Percentiles rank a stretch among this genome's conserved stretches.
Evolutionary conservation across 2,329 filamentous ascomycete species (phyloP).

Genomic region (Achaetomium macrosporum): DNA sequence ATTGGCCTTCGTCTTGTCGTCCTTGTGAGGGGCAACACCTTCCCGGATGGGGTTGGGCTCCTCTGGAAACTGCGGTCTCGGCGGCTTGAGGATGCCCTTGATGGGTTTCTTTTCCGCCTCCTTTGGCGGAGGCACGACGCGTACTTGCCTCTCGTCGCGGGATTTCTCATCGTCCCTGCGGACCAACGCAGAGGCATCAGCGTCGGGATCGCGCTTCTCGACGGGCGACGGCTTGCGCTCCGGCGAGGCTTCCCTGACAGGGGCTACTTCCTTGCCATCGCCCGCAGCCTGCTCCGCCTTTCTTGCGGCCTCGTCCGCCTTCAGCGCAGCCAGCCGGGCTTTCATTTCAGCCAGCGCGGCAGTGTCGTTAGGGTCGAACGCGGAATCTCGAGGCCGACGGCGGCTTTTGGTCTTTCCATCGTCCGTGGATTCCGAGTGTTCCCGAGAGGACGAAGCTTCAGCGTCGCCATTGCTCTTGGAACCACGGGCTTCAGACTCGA

Average conservation of each 20-base stretch:
- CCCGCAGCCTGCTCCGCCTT: slow-evolving; percentile 1
- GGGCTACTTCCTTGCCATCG: slow-evolving; percentile 16
- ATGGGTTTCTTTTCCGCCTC: slow-evolving; percentile 63
- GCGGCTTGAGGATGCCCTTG: slow-evolving; percentile 80
- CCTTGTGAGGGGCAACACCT: slow-evolving; percentile 89
- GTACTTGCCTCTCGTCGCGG: slow-evolving; percentile 45
- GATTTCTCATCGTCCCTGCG: slow-evolving; percentile 32
- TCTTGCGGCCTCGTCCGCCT: slow-evolving; percentile 31
- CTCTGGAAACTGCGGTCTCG: slow-evolving; percentile 79
- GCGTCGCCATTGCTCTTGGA: slow-evolving; percentile 33
- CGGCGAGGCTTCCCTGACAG: slow-evolving; percentile 21
- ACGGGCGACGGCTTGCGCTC: slow-evolving; percentile 22
- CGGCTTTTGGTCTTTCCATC: slow-evolving; percentile 33
- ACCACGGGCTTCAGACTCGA: slow-evolving; percentile 37
- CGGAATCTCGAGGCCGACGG: slow-evolving; percentile 35
- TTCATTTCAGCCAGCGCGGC: slow-evolving; percentile 39
- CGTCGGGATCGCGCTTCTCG: slow-evolving; percentile 17
- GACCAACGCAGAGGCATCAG: slow-evolving; percentile 17
- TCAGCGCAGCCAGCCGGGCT: slow-evolving; percentile 39
- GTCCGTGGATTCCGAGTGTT: slow-evolving; percentile 38
- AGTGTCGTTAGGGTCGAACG: slow-evolving; percentile 50
- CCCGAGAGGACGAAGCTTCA: slow-evolving; percentile 30
- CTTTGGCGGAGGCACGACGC: slow-evolving; percentile 67
- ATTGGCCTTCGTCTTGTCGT: slow-evolving; percentile 66
- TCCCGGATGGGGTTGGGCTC: slow-evolving; percentile 77